Conservation (phyloP, 805 yeast genomes). For the Starmerella floris region DNA sequence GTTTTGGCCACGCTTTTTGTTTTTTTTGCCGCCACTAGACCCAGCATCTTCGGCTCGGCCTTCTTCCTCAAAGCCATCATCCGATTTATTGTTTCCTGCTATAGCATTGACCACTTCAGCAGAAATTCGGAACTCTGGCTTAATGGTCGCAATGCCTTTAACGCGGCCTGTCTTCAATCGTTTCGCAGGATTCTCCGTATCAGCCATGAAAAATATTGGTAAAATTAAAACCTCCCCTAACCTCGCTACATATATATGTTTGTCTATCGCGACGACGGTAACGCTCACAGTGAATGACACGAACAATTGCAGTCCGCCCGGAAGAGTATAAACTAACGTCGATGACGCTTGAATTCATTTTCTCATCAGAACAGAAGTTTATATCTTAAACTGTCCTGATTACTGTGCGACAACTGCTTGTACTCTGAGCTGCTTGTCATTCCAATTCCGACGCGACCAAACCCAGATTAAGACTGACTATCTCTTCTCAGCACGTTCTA, state of each 20-base stretch:
- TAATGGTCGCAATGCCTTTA: constrained; percentile 23
- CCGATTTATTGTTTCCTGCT: constrained; percentile 7
- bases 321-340: not conserved
- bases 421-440: too few relatives aligned
- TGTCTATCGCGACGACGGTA: too few relatives aligned
- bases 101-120: constrained; percentile 1
- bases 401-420: too few relatives aligned
- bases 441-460: too few relatives aligned
- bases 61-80: constrained; percentile 18
- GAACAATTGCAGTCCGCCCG: too few relatives aligned
- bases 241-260: too few relatives aligned
- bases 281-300: too few relatives aligned
- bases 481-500: too few relatives aligned
- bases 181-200: constrained; percentile 12
- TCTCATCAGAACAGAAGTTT: too few relatives aligned
- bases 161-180: constrained; percentile 17
- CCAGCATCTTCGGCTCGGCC: constrained; percentile 13
- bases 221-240: not conserved
- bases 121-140: constrained; percentile 15
- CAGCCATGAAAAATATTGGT: not conserved
- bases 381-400: too few relatives aligned
- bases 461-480: too few relatives aligned
- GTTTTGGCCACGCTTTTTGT: constrained; percentile 22
- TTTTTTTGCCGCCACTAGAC: constrained; percentile 9
- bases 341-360: too few relatives aligned